phyloP scores from a whole-genome alignment of 441 rosid genomes.

The Corymbia citriodora region DNA sequence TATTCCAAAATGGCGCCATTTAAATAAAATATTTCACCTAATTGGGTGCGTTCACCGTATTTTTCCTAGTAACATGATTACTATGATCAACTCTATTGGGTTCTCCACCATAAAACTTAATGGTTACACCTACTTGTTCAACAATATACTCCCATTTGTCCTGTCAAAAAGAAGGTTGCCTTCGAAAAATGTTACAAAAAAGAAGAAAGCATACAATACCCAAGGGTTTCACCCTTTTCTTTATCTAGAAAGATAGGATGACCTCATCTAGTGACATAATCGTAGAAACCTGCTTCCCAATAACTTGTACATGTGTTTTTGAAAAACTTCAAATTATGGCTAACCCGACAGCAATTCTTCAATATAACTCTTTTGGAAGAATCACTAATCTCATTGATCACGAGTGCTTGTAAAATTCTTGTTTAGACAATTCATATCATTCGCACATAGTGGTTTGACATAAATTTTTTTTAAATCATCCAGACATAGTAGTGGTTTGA shows the following conservation, averaged over 20 bases:
- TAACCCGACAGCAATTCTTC: neutral
- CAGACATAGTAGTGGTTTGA: too few relatives aligned
- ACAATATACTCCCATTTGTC: neutral
- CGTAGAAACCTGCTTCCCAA: neutral
- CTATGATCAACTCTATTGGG: neutral
- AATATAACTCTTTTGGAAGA: neutral
- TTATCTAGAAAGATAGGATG: neutral
- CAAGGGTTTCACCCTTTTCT: neutral
- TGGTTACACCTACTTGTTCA: neutral
- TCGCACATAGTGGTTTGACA: neutral
- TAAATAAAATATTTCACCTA: neutral
- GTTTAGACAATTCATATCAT: neutral
- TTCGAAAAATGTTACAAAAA: neutral
- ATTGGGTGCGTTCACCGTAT: neutral
- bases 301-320: neutral
- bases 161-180: neutral
- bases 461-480: neutral
- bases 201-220: neutral
- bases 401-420: neutral
- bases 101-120: neutral
- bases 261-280: neutral
- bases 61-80: neutral
- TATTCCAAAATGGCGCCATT: neutral
- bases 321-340: neutral
- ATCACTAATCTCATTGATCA: neutral